A percentile compares a stretch with the other conserved stretches of the same genome.
Conservation (phyloP, 1,139 yeast species). For the Arxiozyma slooffiae region DNA sequence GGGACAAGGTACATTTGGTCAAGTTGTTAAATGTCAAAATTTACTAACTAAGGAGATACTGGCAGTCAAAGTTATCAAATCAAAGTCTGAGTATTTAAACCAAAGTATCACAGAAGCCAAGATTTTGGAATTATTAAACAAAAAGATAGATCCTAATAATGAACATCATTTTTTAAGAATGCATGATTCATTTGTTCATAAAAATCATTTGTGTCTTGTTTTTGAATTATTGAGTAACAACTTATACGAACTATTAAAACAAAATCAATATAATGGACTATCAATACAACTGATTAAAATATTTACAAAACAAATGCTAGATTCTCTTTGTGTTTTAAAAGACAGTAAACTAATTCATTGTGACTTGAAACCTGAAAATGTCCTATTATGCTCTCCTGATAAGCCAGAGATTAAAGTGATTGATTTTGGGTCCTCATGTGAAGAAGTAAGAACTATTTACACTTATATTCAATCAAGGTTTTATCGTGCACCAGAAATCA, state of each 20-base stretch:
- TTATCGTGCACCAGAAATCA: constrained; percentile 92
- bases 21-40: constrained; percentile 95
- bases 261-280: constrained; percentile 88
- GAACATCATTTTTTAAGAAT: constrained; percentile 68
- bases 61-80: constrained; percentile 90
- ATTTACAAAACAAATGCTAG: constrained; percentile 71
- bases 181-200: constrained; percentile 84
- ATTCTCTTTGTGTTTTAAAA: constrained; percentile 69
- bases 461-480: constrained; percentile 94
- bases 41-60: constrained; percentile 78
- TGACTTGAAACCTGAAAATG: constrained; percentile 94
- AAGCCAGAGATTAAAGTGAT: constrained; percentile 84
- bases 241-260: constrained; percentile 80
- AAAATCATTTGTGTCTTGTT: constrained; percentile 84
- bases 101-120: constrained; percentile 89
- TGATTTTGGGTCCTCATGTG: constrained; percentile 96
- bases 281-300: constrained; percentile 70
- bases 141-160: constrained; percentile 56
- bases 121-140: constrained; percentile 70
- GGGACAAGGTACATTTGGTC: constrained; percentile 98
- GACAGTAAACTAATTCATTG: constrained; percentile 85
- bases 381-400: constrained; percentile 70
- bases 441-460: constrained; percentile 78
- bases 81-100: constrained; percentile 83
- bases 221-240: constrained; percentile 85